Evolutionary conservation across 208 protist genomes (phyloP).

Genomic region (Leishmania turanica): DNA sequence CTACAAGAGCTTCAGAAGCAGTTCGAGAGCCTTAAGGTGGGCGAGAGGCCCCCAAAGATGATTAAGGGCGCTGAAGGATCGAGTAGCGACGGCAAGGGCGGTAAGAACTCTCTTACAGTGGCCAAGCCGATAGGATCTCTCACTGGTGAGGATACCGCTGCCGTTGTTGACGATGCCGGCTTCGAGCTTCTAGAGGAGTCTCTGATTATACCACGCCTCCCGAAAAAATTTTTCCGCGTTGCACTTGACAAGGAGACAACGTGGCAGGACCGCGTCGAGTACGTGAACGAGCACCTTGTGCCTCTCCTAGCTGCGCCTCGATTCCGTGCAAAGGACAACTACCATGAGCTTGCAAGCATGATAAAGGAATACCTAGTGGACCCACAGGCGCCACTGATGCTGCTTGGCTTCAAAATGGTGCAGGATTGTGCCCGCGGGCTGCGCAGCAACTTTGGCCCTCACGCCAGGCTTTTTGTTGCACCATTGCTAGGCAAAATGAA

Average conservation of each 20-base stretch:
- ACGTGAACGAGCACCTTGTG: slow-evolving; percentile 67
- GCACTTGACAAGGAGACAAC: slow-evolving; percentile 72
- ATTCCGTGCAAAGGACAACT: slow-evolving; percentile 78
- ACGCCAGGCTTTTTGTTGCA: slow-evolving; percentile 51
- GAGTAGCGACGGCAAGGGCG: not conserved
- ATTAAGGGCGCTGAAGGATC: slow-evolving; percentile 24
- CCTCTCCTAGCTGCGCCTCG: slow-evolving; percentile 66
- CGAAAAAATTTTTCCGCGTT: slow-evolving; percentile 72
- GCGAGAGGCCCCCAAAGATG: slow-evolving; percentile 31
- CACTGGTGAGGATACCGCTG: slow-evolving; percentile 9
- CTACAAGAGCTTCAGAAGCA: slow-evolving; percentile 83
- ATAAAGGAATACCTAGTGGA: slow-evolving; percentile 78
- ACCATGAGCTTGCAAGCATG: slow-evolving; percentile 79
- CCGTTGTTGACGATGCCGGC: slow-evolving; percentile 46
- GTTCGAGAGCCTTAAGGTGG: slow-evolving; percentile 53
- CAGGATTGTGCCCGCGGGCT: slow-evolving; percentile 78
- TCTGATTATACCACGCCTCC: slow-evolving; percentile 60
- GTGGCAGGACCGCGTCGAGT: slow-evolving; percentile 79
- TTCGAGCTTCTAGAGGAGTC: slow-evolving; percentile 69
- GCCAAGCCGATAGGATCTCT: slow-evolving; percentile 32
- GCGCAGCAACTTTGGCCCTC: slow-evolving; percentile 49
- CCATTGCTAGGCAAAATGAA: slow-evolving; percentile 90
- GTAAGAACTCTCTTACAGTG: not conserved
- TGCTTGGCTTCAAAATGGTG: slow-evolving; percentile 85
- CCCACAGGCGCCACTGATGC: slow-evolving; percentile 85